Conservation (phyloP, 2,329 filamentous ascomycete species). For the Trichophaea hybrida region DNA sequence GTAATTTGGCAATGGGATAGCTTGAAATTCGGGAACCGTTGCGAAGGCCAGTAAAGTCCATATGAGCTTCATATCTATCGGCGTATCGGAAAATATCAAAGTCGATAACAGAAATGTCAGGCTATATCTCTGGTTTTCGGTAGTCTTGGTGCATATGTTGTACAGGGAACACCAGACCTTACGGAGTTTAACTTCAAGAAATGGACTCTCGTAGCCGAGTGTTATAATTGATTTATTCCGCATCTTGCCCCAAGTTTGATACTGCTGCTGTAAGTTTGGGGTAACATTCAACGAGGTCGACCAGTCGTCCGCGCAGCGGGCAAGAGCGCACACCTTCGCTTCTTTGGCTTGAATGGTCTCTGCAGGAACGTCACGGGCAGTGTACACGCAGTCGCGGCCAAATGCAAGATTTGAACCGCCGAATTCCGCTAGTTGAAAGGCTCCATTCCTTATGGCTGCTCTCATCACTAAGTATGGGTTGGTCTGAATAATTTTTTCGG, state of each 20-base stretch:
- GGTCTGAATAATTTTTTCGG: not conserved
- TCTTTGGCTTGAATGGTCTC: not conserved
- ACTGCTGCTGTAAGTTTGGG: not conserved
- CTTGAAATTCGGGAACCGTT: slow-evolving; percentile 22
- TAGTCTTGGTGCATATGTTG: not conserved
- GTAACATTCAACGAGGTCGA: not conserved
- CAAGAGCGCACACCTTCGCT: not conserved
- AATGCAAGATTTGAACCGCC: slow-evolving; percentile 30
- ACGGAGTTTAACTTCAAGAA: slow-evolving; percentile 1
- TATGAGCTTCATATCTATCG: slow-evolving; percentile 22
- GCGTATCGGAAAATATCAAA: slow-evolving; percentile 24
- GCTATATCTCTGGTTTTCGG: slow-evolving; percentile 23
- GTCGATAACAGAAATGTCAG: slow-evolving; percentile 28
- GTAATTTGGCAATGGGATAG: not conserved
- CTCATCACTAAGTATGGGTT: slow-evolving; percentile 23
- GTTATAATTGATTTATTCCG: too few relatives aligned
- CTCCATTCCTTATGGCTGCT: slow-evolving; percentile 28
- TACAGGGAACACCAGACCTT: slow-evolving; percentile 6
- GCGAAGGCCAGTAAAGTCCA: slow-evolving; percentile 29
- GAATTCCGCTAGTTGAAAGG: slow-evolving; percentile 30
- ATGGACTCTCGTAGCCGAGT: slow-evolving; percentile 6
- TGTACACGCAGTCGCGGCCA: slow-evolving; percentile 29
- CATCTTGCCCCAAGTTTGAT: not conserved
- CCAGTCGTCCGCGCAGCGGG: not conserved
- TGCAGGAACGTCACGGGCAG: slow-evolving; percentile 26